Conservation (phyloP, 2,329 filamentous ascomycete genomes). For the Periconia digitata region DNA sequence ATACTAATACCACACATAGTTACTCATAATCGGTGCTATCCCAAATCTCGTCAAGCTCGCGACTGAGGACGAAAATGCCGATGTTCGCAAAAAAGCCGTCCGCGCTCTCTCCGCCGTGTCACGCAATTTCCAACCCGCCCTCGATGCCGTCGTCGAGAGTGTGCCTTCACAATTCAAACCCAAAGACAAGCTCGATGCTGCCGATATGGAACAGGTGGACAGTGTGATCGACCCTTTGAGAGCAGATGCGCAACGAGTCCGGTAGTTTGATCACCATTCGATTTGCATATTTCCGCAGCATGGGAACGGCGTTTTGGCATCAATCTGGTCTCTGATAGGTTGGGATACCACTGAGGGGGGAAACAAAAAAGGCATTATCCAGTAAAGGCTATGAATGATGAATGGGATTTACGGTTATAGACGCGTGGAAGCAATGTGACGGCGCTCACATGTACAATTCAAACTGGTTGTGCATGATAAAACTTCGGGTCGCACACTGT, state of each 20-base stretch:
- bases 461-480: too few species aligned
- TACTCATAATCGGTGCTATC: constrained; percentile 66
- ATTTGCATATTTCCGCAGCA: background rate
- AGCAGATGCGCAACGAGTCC: constrained; percentile 2
- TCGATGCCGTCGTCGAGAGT: constrained; percentile 66
- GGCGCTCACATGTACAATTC: too few species aligned
- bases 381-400: background rate
- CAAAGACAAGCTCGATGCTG: constrained; percentile 69
- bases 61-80: constrained; percentile 59
- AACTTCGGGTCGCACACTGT: too few species aligned
- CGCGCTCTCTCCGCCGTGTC: constrained; percentile 84
- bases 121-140: constrained; percentile 82
- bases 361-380: background rate
- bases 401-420: too few species aligned
- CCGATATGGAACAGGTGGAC: constrained; percentile 86
- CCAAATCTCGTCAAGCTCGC: constrained; percentile 68
- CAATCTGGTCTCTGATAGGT: background rate
- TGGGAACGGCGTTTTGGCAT: background rate
- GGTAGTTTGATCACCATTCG: background rate
- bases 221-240: constrained; percentile 67
- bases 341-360: background rate
- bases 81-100: constrained; percentile 81
- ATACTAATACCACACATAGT: constrained; percentile 38
- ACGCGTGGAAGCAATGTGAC: too few species aligned
- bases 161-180: constrained; percentile 63